Evolutionary conservation across 441 rosid species (phyloP), one percentile per base, ranked within the genome.

Genomic region (Aquilaria agallochum): DNA sequence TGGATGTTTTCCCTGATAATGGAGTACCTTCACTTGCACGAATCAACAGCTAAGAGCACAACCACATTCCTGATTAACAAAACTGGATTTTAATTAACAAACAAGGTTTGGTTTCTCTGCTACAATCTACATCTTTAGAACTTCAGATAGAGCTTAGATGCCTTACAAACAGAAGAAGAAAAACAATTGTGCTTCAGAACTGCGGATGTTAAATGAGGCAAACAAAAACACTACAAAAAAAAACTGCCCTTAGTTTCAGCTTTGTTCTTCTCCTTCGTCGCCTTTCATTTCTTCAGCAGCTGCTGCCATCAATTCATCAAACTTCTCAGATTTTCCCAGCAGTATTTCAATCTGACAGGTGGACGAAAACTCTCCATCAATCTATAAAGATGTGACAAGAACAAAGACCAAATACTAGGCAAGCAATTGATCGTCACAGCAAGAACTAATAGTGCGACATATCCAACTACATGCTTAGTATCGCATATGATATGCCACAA

Each of bases 261-360:
- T 79, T 71, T 80, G 87, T 58, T 83, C 95, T 65, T 87, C 90
- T 31, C 76, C 85, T 14, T 81, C 88, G 8, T 68, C 86, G 60
- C 62, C 73, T 8, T 83, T 94, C 67, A 84, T 78, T 78, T 86
- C 94, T 65, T 81, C 92, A 32, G 83, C 90, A 55, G 87, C 83
- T 14, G 88, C 87, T 5, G 84, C 89, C 91, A 89, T 90, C 66
- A 90, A 56, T 51, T 90, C 95, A 31, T 82, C 89, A 53, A 86
- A 88, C 72, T 80, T 86, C 55, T 77, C 86, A 31, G 88, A 78
- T 78, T 87, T 89, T 4, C 79, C 88, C 46, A 87, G 78, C 46
- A 83, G 59, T 34, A 81, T 90, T 77, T 84, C 87, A 63, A 82
- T 80, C 87, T 83, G 76, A 66, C 20, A 68, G 30, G 27, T 61